Conservation (phyloP, 2,329 filamentous ascomycete species). For the Aureobasidium sp. region DNA sequence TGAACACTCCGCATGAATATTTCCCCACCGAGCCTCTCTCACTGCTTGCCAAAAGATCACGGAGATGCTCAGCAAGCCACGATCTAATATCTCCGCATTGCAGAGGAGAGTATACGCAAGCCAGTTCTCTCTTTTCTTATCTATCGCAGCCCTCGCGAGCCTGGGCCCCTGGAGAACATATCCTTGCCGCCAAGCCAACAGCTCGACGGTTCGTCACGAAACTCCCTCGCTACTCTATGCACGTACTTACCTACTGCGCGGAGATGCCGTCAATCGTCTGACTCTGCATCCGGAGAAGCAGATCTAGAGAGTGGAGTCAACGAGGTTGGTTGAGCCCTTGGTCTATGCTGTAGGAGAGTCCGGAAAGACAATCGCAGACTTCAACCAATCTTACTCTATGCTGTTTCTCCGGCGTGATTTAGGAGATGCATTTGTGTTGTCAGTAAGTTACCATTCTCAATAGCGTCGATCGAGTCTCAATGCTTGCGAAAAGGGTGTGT, state of each 20-base stretch:
- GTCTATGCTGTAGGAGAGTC: background rate
- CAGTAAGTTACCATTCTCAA: background rate
- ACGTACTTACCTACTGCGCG: background rate
- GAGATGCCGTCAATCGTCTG: background rate
- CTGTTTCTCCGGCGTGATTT: background rate
- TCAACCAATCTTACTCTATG: background rate
- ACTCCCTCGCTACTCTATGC: background rate
- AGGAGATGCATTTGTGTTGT: background rate
- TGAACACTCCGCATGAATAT: background rate
- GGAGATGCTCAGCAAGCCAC: background rate
- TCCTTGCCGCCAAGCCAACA: background rate
- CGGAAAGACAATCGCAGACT: background rate
- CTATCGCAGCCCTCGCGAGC: background rate
- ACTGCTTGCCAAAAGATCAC: background rate
- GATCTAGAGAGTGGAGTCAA: background rate
- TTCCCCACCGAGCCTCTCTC: background rate
- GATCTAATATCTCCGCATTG: background rate
- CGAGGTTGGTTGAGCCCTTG: background rate
- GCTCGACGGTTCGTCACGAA: background rate
- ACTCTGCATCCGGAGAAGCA: conserved; percentile 1
- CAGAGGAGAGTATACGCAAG: background rate
- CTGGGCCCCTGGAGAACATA: background rate
- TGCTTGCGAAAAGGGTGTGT: background rate
- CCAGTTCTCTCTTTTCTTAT: background rate
- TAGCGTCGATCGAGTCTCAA: background rate